Evolutionary conservation across 352 stramenopile species (phyloP).

Genomic region (Pythium aristosporum): DNA sequence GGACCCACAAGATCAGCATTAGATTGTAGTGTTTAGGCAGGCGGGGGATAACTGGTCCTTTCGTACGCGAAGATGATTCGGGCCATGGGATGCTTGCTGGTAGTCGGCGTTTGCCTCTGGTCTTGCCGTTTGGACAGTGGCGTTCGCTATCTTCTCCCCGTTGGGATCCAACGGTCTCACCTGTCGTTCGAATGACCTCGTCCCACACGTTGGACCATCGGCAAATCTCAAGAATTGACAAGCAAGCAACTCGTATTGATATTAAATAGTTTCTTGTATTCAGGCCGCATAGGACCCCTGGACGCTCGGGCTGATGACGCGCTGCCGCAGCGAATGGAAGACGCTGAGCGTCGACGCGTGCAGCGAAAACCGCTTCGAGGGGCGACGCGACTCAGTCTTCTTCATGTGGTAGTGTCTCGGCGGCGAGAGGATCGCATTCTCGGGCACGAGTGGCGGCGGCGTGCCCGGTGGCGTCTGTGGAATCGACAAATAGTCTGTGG

Average conservation of each 20-base stretch:
- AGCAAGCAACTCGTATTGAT: neutral
- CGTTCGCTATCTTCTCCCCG: neutral
- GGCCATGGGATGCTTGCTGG: too few relatives aligned
- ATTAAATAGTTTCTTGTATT: neutral
- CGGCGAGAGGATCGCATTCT: constrained; percentile 19
- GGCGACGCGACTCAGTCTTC: neutral
- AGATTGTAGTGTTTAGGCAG: too few relatives aligned
- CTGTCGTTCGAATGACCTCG: neutral
- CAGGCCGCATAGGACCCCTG: neutral
- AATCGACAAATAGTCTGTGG: neutral
- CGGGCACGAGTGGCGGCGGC: constrained; percentile 12
- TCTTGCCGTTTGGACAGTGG: neutral
- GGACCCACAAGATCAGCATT: too few relatives aligned
- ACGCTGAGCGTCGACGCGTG: constrained; percentile 8
- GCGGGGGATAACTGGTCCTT: too few relatives aligned
- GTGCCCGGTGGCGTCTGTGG: neutral
- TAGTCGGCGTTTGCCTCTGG: too few relatives aligned
- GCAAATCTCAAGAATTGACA: neutral
- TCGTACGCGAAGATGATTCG: too few relatives aligned
- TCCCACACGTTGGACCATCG: neutral
- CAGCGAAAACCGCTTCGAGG: constrained; percentile 13
- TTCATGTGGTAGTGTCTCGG: constrained; percentile 7
- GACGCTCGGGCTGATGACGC: constrained; percentile 2
- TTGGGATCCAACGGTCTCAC: neutral
- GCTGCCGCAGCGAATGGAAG: constrained; percentile 19